These are phyloP conservation scores for Phaeosphaeriaceae sp. DNA, from an alignment of 2,329 filamentous ascomycete genomes.

Conservation along the genomic window DNA sequence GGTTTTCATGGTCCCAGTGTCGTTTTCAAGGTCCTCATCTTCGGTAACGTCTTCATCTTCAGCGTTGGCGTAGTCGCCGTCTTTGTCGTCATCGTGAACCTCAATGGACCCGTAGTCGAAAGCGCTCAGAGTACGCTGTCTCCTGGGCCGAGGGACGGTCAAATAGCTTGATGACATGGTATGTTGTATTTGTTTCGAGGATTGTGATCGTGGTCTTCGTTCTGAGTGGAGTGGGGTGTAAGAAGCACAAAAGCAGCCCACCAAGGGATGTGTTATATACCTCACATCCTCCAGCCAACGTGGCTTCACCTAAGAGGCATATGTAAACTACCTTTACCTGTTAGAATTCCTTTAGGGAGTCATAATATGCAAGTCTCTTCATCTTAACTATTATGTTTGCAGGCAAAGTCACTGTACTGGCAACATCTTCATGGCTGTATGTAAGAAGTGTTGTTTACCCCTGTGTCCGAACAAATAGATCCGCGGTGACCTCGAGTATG, in stretches of 20 bases:
- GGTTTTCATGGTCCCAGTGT: too few relatives aligned
- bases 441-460: neutral
- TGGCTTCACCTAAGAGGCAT: neutral
- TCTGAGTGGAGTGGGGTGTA: too few relatives aligned
- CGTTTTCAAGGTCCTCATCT: too few relatives aligned
- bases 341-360: neutral
- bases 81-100: too few relatives aligned
- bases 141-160: too few relatives aligned
- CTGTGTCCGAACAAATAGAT: neutral
- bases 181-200: too few relatives aligned
- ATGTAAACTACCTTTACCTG: neutral
- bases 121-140: neutral
- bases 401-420: neutral
- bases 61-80: too few relatives aligned
- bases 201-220: too few relatives aligned
- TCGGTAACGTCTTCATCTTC: too few relatives aligned
- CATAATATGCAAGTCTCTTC: too few relatives aligned
- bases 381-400: neutral
- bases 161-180: too few relatives aligned
- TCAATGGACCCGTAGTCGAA: neutral
- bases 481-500: neutral
- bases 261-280: neutral
- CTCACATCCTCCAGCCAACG: neutral
- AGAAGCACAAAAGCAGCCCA: neutral
- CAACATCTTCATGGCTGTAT: neutral